phyloP scores from a whole-genome alignment of 2,329 filamentous ascomycete genomes.

The Fulvia fulva region DNA sequence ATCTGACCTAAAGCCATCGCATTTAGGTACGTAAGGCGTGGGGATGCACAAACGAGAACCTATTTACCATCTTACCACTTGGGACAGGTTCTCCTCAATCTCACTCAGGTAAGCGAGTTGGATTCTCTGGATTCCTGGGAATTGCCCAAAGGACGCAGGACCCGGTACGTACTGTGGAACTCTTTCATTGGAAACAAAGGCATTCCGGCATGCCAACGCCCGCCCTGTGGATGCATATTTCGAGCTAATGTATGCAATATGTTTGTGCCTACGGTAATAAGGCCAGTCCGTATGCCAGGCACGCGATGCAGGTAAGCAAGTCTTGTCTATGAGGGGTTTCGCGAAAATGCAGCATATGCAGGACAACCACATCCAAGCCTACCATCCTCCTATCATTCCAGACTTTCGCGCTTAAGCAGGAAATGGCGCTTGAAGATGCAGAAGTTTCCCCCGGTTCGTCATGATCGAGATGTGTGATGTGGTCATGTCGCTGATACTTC shows the following conservation, averaged over 20 bases:
- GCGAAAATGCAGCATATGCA: neutral
- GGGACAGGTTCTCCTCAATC: too few species aligned
- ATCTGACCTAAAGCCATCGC: neutral
- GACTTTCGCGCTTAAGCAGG: neutral
- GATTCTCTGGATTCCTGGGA: too few species aligned
- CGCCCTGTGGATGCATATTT: too few species aligned
- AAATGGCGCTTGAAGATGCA: neutral
- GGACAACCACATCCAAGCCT: neutral
- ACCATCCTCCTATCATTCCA: neutral
- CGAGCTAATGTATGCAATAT: too few species aligned
- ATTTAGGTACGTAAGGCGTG: neutral
- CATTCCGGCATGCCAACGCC: too few species aligned
- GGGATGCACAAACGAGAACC: too few species aligned
- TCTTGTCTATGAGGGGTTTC: neutral
- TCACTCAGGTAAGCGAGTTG: too few species aligned
- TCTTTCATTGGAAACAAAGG: too few species aligned
- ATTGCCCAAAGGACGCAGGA: too few species aligned
- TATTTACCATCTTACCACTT: too few species aligned
- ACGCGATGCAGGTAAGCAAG: neutral
- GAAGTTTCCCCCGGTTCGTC: neutral
- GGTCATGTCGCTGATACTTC: neutral
- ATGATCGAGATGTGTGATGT: neutral
- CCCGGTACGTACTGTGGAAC: too few species aligned
- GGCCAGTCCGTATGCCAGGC: neutral
- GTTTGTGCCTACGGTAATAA: too few species aligned